These are phyloP conservation scores for Pseudohalonectria lignicola DNA, from an alignment of 2,329 filamentous ascomycete genomes.

Conservation along the genomic window DNA sequence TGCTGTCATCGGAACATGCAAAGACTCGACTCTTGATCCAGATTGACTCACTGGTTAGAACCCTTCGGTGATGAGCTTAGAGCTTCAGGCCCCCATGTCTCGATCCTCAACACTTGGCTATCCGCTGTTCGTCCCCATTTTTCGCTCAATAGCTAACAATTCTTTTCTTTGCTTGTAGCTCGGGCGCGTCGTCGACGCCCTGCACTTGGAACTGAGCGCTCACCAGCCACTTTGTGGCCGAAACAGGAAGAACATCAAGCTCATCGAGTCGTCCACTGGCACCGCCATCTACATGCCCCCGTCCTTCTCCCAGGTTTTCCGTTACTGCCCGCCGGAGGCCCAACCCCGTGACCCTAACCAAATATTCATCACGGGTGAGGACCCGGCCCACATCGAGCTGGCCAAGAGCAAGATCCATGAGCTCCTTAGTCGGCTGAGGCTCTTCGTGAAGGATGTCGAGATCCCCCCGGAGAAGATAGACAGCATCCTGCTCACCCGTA, in stretches of 20 bases:
- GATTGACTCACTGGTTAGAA: constrained; percentile 80
- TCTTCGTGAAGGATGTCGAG: constrained; percentile 84
- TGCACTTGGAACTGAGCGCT: constrained; percentile 74
- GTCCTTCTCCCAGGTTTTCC: constrained; percentile 83
- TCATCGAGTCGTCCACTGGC: constrained; percentile 89
- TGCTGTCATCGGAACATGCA: constrained; percentile 90
- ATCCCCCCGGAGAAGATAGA: constrained; percentile 90
- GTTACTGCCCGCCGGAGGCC: constrained; percentile 76
- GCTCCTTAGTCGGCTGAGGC: constrained; percentile 66
- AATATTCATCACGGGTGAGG: constrained; percentile 91
- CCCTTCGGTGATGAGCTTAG: background rate
- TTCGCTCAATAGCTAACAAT: constrained; percentile 5
- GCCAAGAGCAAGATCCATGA: constrained; percentile 91
- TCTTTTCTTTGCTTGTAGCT: constrained; percentile 46
- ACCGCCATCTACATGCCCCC: constrained; percentile 98
- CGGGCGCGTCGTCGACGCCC: constrained; percentile 62
- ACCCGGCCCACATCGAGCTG: constrained; percentile 68
- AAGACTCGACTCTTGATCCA: constrained; percentile 94
- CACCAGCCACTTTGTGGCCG: constrained; percentile 90
- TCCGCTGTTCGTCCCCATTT: background rate
- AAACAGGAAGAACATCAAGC: constrained; percentile 92
- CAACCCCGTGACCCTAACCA: constrained; percentile 75
- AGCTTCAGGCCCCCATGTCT: background rate
- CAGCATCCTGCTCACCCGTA: constrained; percentile 76
- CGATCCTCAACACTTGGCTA: no score